Evolutionary conservation across 192 early-diverging fungal genomes (phyloP), one percentile per base, ranked within the genome.

Genomic region (Fimicolochytrium jonesii): DNA sequence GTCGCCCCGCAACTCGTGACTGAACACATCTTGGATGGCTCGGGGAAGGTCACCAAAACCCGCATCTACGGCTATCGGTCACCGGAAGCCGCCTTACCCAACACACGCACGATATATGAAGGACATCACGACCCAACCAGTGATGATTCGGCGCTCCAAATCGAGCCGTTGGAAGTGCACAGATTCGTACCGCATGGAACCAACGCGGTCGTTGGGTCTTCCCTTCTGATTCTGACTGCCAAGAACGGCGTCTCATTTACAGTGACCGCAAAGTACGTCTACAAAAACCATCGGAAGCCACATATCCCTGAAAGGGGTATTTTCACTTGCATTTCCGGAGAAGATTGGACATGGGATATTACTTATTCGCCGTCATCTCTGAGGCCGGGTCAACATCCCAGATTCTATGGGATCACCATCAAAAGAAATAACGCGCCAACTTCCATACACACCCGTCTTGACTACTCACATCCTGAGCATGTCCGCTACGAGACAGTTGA

Each of bases 401-500:
- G 53, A 36, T 56, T 56, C 34, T 18, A 36, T 4, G n/a, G n/a
- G n/a, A 17, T 56, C n/a, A n/a, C n/a, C 2, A 35, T 56, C 13
- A 30, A 35, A 34, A 13, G 53, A 25, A n/a, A 25, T 11, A 17
- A 34, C 17, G 53, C 30, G 28, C 13, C 2, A 36, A 34, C 29
- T 36, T 28, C 36, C 20, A 15, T 56, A 35, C 48, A 26, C 1
- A 66, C 63, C 6, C 51, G 29, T 13, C 70, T 74, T 34, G 74
- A 78, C 53, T 77, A 78, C 52, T 75, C 75, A 10, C 75, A 77
- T 48, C 75, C 75, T 9, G 68, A 77, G 53, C 75, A 77, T 51
- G 29, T 61, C 15, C 42, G 59, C 46, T 20, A 68, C 34, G 36
- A 70, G 70, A 51, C 30, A 22, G 35, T 69, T 36, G 22, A 37